Base-by-base conservation (phyloP, 352 stramenopile species). In the Pythium aphanidermatum region DNA sequence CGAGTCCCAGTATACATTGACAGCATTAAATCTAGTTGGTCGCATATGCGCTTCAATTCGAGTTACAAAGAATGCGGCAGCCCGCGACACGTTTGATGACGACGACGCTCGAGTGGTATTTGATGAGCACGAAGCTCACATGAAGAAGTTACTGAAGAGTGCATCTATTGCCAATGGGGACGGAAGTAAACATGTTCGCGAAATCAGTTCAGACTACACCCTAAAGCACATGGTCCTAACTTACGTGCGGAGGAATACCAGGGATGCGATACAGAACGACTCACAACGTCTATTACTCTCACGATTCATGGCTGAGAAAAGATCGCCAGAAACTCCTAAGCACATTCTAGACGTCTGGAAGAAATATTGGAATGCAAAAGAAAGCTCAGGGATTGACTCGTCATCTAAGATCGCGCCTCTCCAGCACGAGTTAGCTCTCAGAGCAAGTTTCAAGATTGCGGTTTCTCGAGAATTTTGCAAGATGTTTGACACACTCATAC, bases 1-100 rank as follows among this genome's bases (percentile, higher is more conserved):
- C 16, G 79, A 92, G 38, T 75, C 73, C 4, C 68, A 89, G 47
- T 67, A 77, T 34, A 83, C 56, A 21, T 35, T 92, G 29, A 68
- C 70, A 23, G 78, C 83, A 11, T 62, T 95, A 2, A 76, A 71
- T 23, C 59, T 90, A 21, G 47, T 91, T 6, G 83, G 81, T 24
- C 86, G 81, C 39, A 90, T 95, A 39, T 92, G 77, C 33, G 59
- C 77, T 20, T 64, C 70, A 4, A 90, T 94, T 46, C 85, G 83
- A 44, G 57, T 40, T 29, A 70, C 80, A 32, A 59, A 86, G 40
- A 79, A 63, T 10, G 30, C 42, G 23, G 68, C 55, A 28, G 29
- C 25, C 6, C 60, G 56, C 4, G 68, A 69, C 44, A 24, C 38
- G 8, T 19, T 86, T 16, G 47, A 72, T 10, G 70, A 90, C 30